These are phyloP conservation scores for Claviceps paspali DNA, from an alignment of 2,329 filamentous ascomycete genomes.

Conservation along the genomic window DNA sequence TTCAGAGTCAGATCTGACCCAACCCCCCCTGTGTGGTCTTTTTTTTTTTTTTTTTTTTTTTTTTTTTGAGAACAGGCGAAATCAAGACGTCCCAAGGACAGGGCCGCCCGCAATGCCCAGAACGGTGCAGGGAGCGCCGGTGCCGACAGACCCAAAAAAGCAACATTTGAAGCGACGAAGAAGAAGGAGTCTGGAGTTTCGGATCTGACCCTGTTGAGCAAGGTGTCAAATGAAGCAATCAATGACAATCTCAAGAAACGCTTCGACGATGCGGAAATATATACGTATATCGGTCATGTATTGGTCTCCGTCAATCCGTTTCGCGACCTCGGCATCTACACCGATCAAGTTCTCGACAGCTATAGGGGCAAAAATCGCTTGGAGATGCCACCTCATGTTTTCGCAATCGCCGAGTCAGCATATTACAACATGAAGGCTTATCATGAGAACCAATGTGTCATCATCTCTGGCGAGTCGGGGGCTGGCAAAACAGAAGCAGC, in stretches of 20 bases:
- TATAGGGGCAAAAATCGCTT: constrained; percentile 96
- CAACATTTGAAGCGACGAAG: constrained; percentile 87
- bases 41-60: not conserved
- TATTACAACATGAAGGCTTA: constrained; percentile 99
- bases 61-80: constrained; percentile 17
- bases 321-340: constrained; percentile 94
- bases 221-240: constrained; percentile 97
- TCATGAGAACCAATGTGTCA: constrained; percentile 97
- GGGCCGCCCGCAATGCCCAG: constrained; percentile 21
- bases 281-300: constrained; percentile 99
- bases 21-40: not conserved
- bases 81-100: constrained; percentile 26
- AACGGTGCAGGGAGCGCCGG: constrained; percentile 22
- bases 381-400: constrained; percentile 90
- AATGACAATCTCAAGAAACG: constrained; percentile 98
- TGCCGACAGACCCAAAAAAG: constrained; percentile 71
- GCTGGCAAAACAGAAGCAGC: constrained; percentile 97
- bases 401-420: constrained; percentile 85
- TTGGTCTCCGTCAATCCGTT: constrained; percentile 98
- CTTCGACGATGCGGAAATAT: constrained; percentile 95
- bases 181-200: constrained; percentile 99
- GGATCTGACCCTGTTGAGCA: constrained; percentile 92
- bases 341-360: constrained; percentile 78
- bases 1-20: constrained; percentile 1
- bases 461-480: constrained; percentile 96